Evolutionary conservation across 2,329 filamentous ascomycete genomes (phyloP), one percentile per base, ranked within the genome.

Genomic region (Ophiostoma australiae): DNA sequence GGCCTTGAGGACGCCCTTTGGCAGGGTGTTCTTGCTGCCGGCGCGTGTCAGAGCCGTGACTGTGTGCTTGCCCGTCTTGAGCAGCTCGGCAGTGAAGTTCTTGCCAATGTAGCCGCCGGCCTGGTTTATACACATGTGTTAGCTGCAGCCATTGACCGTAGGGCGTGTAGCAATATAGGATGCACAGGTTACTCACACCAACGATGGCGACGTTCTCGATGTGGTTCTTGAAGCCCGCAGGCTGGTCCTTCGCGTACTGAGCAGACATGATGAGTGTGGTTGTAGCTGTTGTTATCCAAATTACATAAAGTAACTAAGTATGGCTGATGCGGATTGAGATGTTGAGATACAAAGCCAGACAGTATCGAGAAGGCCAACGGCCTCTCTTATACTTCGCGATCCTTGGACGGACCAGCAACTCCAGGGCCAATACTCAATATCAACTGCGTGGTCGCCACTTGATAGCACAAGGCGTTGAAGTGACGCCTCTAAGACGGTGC

Each of bases 41-140:
- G 73, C 69, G 65, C 85, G 84, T 1, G 82, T 82, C 58, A 87
- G 77, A 72, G 83, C 83, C 0, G 84, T 87, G 72, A 87, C 77
- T 17, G 74, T 81, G 76, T 85, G 83, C 66, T 81, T 81, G 70
- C 82, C 82, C 35, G 74, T 75, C 66, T 70, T 67, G 52, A 72
- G 71, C 39, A 75, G 73, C 35, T 39, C 74, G n/a, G 52, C 48
- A 10, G 75, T 70, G 20, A 76, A 72, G 68, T 72, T 69, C 11
- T 69, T 69, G 23, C 76, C 76, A 31, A 77, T 63, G 27, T 70
- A 73, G 17, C 76, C 76, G 23, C 72, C 74, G 33, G 76, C 76
- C 76, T 77, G 35, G 17, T 20, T 44, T 44, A 10, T 33, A 69
- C 1, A 73, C 23, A 73, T 39, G 13, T n/a, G 20, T 48, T 20